Evolutionary conservation across 164 flowering plant species (phyloP).

Genomic region (Nymphaea colorata): DNA sequence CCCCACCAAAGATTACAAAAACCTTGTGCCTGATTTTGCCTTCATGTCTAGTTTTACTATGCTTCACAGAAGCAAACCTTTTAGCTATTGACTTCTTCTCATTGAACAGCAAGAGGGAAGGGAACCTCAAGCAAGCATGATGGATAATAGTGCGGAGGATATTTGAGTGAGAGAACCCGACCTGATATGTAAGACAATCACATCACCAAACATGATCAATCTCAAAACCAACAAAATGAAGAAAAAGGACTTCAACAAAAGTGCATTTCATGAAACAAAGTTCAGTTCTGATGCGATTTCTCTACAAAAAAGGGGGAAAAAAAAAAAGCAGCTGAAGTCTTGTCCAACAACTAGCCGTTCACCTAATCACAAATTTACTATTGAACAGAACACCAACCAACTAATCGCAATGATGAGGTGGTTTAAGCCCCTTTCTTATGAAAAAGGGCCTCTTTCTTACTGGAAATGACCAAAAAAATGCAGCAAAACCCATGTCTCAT

Average conservation of each 20-base stretch:
- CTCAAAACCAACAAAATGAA: not conserved
- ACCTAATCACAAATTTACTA: no score
- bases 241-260: not conserved
- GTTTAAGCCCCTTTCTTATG: no score
- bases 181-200: constrained; percentile 21
- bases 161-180: constrained; percentile 83
- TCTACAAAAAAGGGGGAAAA: no score
- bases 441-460: no score
- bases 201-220: not conserved
- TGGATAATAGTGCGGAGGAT: constrained; percentile 64
- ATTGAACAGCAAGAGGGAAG: constrained; percentile 25
- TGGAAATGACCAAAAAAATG: no score
- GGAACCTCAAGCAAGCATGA: constrained; percentile 72
- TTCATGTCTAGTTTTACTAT: constrained; percentile 10
- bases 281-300: no score
- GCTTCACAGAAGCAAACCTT: constrained; percentile 19
- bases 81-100: constrained; percentile 19
- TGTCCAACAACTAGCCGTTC: no score
- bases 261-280: not conserved
- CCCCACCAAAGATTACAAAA: constrained; percentile 84
- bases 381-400: no score
- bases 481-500: no score
- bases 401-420: no score
- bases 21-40: constrained; percentile 28
- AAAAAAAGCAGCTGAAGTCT: no score